Percentiles rank a stretch among this genome's conserved stretches.
Evolutionary conservation across 331 rosid genomes (phyloP).

Genomic region (Rhamnella rubrinervis): DNA sequence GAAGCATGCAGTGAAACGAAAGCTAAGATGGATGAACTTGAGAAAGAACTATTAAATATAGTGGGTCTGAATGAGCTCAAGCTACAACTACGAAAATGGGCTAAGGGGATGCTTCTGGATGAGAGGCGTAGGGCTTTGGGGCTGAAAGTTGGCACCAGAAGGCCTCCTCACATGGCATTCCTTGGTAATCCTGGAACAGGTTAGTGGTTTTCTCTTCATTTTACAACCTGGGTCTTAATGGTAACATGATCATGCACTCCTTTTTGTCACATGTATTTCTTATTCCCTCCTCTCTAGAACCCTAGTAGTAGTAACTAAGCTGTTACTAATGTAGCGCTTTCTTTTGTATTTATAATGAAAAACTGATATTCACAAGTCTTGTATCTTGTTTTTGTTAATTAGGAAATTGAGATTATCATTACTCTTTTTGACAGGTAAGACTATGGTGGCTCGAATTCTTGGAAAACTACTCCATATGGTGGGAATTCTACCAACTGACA

Average conservation of each 20-base stretch:
- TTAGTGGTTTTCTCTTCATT: slow-evolving; percentile 11
- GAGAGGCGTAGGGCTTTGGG: slow-evolving; percentile 97
- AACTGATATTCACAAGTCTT: neutral
- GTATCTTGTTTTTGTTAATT: slow-evolving; percentile 2
- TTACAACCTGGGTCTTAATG: neutral
- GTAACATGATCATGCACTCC: neutral
- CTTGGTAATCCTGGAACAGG: slow-evolving; percentile 99
- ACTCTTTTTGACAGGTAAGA: slow-evolving; percentile 64
- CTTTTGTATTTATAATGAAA: no score
- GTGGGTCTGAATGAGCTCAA: slow-evolving; percentile 92
- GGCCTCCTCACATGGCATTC: slow-evolving; percentile 97
- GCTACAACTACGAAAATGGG: slow-evolving; percentile 82
- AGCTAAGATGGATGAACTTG: slow-evolving; percentile 86
- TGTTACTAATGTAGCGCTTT: neutral
- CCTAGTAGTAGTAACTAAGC: neutral
- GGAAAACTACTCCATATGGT: slow-evolving; percentile 93
- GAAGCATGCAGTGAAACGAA: slow-evolving; percentile 89
- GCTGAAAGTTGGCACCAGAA: slow-evolving; percentile 79
- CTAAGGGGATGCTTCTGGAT: slow-evolving; percentile 97
- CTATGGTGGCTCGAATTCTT: slow-evolving; percentile 93
- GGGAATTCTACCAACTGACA: slow-evolving; percentile 86
- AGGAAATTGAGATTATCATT: slow-evolving; percentile 19
- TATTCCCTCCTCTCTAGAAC: neutral
- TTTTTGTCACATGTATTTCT: neutral
- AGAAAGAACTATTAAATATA: slow-evolving; percentile 66